A percentile compares a stretch with the other conserved stretches of the same genome.
Evolutionary conservation across 805 yeast genomes (phyloP).

Genomic region (Cyberlindnera xylosilytica): DNA sequence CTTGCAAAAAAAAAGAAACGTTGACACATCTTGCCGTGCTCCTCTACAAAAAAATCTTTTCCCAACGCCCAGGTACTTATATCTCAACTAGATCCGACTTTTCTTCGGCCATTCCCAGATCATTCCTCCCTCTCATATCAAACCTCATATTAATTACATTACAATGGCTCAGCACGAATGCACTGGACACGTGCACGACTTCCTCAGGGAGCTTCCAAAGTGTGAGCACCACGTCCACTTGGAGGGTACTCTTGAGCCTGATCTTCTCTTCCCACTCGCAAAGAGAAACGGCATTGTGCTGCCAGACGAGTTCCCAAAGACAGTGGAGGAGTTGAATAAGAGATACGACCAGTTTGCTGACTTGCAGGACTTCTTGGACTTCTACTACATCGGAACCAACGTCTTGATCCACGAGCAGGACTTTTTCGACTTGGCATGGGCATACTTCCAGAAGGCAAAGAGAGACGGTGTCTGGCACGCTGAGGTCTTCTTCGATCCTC

Average conservation of each 20-base stretch:
- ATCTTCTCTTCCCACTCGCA: conserved; percentile 65
- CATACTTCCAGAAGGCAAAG: conserved; percentile 58
- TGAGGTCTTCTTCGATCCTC: conserved; percentile 83
- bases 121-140: no score
- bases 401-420: conserved; percentile 70
- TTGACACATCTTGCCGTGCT: conserved; percentile 2
- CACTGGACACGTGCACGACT: conserved; percentile 39
- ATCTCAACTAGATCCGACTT: not conserved
- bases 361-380: conserved; percentile 74
- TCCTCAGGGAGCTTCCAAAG: conserved; percentile 71
- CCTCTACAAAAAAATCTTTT: not conserved
- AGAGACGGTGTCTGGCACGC: conserved; percentile 63
- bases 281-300: conserved; percentile 56
- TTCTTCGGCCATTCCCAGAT: not conserved
- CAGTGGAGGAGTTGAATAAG: conserved; percentile 52
- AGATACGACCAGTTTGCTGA: conserved; percentile 62
- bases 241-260: conserved; percentile 83
- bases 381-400: conserved; percentile 77
- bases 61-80: not conserved
- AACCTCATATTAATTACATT: no score
- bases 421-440: conserved; percentile 75
- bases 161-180: conserved; percentile 31
- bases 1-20: conserved; percentile 3
- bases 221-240: conserved; percentile 86
- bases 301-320: conserved; percentile 61